A percentile compares a stretch with the other conserved stretches of the same genome.
phyloP scores from a whole-genome alignment of 1,284 basidiomycete genomes.

The Austroboletus niveus region DNA sequence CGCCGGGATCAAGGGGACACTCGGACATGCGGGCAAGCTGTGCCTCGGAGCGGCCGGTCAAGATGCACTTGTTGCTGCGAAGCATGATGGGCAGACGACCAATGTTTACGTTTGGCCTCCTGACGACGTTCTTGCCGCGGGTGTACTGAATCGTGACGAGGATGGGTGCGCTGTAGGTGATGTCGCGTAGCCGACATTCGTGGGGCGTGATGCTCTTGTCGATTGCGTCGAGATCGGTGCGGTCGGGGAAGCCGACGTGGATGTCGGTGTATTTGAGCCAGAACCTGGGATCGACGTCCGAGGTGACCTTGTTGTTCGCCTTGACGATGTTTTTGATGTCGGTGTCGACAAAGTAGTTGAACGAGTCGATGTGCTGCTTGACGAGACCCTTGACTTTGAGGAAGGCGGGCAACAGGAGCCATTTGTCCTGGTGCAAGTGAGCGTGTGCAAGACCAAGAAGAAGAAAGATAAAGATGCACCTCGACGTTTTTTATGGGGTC shows the following conservation, averaged over 20 bases:
- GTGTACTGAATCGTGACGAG: constrained; percentile 96
- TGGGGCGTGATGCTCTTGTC: constrained; percentile 92
- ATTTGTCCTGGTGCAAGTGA: constrained; percentile 79
- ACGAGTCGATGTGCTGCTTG: constrained; percentile 99
- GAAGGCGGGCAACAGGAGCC: constrained; percentile 93
- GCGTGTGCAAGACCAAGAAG: too few relatives aligned
- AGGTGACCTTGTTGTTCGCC: constrained; percentile 91
- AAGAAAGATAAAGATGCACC: constrained; percentile 37
- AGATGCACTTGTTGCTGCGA: constrained; percentile 89
- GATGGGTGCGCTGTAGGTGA: constrained; percentile 94
- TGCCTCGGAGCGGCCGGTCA: constrained; percentile 76
- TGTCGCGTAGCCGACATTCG: constrained; percentile 96
- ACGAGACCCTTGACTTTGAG: constrained; percentile 97
- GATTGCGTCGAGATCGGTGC: constrained; percentile 79
- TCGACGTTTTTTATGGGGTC: constrained; percentile 80
- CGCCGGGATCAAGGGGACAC: constrained; percentile 97
- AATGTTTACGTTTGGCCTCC: constrained; percentile 83
- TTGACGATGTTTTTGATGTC: constrained; percentile 97
- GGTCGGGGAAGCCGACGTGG: constrained; percentile 86
- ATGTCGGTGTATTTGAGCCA: constrained; percentile 98
- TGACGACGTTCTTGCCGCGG: constrained; percentile 87
- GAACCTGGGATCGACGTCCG: constrained; percentile 96
- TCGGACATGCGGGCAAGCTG: constrained; percentile 92
- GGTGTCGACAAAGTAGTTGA: constrained; percentile 98
- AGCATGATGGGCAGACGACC: constrained; percentile 98